Percentiles rank a stretch among this genome's conserved stretches.
These are phyloP conservation scores for Panaeolus papilionaceus DNA, from an alignment of 768 basidiomycete species.

Conservation along the genomic window DNA sequence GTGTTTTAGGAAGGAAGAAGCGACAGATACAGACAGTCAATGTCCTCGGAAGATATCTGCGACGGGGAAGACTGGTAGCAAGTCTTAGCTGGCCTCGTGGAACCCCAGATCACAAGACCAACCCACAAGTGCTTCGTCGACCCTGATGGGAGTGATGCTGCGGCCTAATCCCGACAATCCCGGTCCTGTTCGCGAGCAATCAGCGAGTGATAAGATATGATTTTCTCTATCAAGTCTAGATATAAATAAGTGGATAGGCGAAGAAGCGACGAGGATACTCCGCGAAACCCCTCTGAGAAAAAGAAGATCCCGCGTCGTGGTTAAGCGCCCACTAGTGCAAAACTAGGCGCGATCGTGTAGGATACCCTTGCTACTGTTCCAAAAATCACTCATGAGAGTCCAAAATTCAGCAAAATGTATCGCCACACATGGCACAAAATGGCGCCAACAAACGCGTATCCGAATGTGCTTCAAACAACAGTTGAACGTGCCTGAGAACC, in stretches of 20 bases:
- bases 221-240: neutral
- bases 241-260: neutral
- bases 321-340: neutral
- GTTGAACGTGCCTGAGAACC: neutral
- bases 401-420: too few species aligned
- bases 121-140: neutral
- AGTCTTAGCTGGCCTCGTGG: neutral
- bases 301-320: neutral
- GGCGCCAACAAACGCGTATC: neutral
- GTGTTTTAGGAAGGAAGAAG: neutral
- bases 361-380: neutral
- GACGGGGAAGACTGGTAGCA: neutral
- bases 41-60: neutral
- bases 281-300: neutral
- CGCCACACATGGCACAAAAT: neutral
- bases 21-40: neutral
- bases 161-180: neutral
- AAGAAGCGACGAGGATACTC: neutral
- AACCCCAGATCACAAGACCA: neutral
- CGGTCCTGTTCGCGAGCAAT: neutral
- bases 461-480: neutral
- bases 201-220: constrained; percentile 8
- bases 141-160: neutral
- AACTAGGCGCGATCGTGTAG: neutral
- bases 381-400: too few species aligned